These are phyloP conservation scores for Populus nigra DNA, from an alignment of 345 rosid genomes.

Conservation along the genomic window DNA sequence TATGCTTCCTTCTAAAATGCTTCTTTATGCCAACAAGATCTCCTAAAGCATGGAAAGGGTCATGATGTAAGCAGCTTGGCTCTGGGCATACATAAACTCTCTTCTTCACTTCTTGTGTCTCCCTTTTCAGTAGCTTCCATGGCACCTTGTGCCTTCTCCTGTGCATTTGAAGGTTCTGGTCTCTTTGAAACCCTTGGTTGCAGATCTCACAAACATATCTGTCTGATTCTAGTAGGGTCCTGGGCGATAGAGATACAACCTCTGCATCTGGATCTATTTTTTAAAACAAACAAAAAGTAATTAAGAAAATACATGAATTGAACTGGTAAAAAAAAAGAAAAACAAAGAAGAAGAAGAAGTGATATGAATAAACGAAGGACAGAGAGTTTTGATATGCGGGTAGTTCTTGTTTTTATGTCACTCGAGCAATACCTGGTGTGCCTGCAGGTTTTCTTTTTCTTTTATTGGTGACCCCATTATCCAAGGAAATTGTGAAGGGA, in stretches of 20 bases:
- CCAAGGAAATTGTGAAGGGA: constrained; percentile 43
- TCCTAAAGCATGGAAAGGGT: constrained; percentile 81
- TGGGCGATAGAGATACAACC: constrained; percentile 74
- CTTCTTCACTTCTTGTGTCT: constrained; percentile 62
- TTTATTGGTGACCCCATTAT: constrained; percentile 56
- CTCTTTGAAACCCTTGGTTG: constrained; percentile 84
- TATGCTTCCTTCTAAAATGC: constrained; percentile 74
- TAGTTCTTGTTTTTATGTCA: not conserved
- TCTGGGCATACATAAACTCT: constrained; percentile 82
- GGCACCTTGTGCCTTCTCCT: constrained; percentile 83
- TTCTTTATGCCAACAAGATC: constrained; percentile 86
- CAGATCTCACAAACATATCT: constrained; percentile 88
- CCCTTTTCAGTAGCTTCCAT: constrained; percentile 80
- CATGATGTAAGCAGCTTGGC: constrained; percentile 72
- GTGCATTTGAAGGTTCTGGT: constrained; percentile 89
- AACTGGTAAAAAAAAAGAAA: not conserved
- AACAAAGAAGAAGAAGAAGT: not conserved
- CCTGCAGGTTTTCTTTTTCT: constrained; percentile 88
- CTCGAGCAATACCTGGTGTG: constrained; percentile 61
- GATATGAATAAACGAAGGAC: not conserved
- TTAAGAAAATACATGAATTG: not conserved
- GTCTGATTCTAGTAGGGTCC: constrained; percentile 71
- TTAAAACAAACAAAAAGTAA: not conserved
- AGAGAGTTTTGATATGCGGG: not conserved
- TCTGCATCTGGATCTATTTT: constrained; percentile 81